Conservation (phyloP, 169 alveolate species). For the Plasmodium fragile region DNA sequence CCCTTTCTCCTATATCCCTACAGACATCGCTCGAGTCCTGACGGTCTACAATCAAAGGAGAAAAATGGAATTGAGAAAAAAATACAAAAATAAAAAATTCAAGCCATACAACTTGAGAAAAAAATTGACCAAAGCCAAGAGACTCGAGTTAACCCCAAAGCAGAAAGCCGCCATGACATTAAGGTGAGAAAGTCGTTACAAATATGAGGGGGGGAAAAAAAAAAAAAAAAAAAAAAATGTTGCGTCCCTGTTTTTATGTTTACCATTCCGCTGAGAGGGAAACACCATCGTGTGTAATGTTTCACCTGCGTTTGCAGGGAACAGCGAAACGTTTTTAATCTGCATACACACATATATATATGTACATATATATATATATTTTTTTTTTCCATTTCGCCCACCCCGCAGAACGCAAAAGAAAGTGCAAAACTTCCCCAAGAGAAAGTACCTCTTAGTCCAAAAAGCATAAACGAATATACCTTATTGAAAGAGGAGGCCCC, state of each 20-base stretch:
- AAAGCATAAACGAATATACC: conserved; percentile 12
- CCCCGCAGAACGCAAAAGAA: conserved; percentile 13
- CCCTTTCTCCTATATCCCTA: neutral
- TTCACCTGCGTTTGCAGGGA: neutral
- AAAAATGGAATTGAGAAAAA: conserved; percentile 86
- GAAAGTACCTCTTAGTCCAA: conserved; percentile 50
- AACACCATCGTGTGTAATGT: neutral
- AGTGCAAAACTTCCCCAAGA: conserved; percentile 34
- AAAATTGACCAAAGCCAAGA: conserved; percentile 92
- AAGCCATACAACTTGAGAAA: conserved; percentile 91
- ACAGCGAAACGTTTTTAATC: neutral
- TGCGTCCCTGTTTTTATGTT: neutral
- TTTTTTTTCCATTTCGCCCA: neutral
- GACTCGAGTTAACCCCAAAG: conserved; percentile 89
- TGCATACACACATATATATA: too few species aligned
- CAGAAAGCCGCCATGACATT: conserved; percentile 89
- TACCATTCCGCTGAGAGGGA: neutral
- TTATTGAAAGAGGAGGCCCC: neutral
- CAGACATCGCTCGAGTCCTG: conserved; percentile 92
- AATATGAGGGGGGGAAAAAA: neutral
- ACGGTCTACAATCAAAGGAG: conserved; percentile 93
- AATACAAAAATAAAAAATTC: conserved; percentile 87
- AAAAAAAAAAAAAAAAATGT: neutral
- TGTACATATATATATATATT: neutral
- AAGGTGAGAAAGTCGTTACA: conserved; percentile 66